Base-by-base conservation (phyloP, 768 basidiomycete genomes). In the Lepiota subincarnata region DNA sequence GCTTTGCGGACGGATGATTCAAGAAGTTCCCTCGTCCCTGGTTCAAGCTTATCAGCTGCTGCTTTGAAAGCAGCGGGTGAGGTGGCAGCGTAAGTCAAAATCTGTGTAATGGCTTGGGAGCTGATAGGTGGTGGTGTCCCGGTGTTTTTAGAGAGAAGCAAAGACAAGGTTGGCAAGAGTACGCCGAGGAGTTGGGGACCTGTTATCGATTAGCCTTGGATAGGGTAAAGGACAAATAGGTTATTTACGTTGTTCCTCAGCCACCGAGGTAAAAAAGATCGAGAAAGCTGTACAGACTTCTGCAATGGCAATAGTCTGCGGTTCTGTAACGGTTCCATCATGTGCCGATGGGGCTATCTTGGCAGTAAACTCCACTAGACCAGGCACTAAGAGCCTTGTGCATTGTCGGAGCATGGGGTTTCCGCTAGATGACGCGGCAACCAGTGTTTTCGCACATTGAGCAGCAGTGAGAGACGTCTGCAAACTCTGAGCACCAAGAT, bases 401-500 rank as follows among this genome's bases (percentile, higher is more conserved):
- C 88, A 91, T 54, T 87, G 83, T 13, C 83, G 81, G 18, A 98
- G 78, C 10, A 86, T 68, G 0, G 79, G 69, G 48, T 81, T 85
- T 3, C 84, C 86, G 2, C 83, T 72, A 1, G 78, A 72, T 0
- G 92, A 87, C 2, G 94, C 84, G 4, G 81, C 66, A 34, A 92
- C 77, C 38, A 98, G 71, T 0, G 94, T 95, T 64, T 89, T 90
- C 1, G 89, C 83, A 62, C 96, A 98, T 60, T 98, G 92, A 1
- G 87, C 82, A 1, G 94, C 93, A 2, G 89, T 90, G n/a, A 92
- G 66, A 1, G 88, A 83, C 37, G 84, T 73, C 91, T 97, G 53
- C 13, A 42, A 11, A 26, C 11, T 18, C 22, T 14, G 10, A 49
- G 45, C 6, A 38, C 8, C 10, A 14, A 22, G 11, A 38, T 24